Evolutionary conservation across 768 basidiomycete genomes (phyloP).

Genomic region (Chiua virens): DNA sequence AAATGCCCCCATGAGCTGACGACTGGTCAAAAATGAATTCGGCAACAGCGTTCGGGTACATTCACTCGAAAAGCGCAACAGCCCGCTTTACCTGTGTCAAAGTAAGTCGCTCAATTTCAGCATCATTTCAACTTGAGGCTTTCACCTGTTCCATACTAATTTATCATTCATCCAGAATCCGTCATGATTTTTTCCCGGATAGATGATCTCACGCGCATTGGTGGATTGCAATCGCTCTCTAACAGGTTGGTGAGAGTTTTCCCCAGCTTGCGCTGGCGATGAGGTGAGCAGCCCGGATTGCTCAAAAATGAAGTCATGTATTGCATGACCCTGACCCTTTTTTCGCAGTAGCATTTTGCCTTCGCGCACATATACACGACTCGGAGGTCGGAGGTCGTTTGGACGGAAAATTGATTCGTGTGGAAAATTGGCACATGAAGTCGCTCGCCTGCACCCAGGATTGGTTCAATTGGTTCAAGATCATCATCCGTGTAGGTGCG

Average conservation of each 20-base stretch:
- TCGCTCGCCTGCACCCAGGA: background rate
- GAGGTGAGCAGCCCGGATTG: background rate
- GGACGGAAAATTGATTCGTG: background rate
- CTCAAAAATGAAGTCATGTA: background rate
- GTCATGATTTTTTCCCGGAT: slow-evolving; percentile 6
- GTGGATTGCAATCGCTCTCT: too few relatives aligned
- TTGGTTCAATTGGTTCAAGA: background rate
- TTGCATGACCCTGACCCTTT: background rate
- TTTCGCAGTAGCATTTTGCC: background rate
- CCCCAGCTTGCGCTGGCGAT: background rate
- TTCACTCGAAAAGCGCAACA: slow-evolving; percentile 20
- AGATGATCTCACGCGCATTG: slow-evolving; percentile 20
- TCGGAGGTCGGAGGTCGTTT: background rate
- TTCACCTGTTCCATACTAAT: too few relatives aligned
- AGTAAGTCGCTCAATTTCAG: too few relatives aligned
- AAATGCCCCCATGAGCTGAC: slow-evolving; percentile 24
- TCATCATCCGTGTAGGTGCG: background rate
- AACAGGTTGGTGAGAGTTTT: too few relatives aligned
- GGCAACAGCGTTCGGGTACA: slow-evolving; percentile 16
- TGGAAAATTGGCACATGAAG: background rate
- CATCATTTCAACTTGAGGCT: too few relatives aligned
- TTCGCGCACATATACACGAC: background rate
- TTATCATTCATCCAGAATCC: too few relatives aligned
- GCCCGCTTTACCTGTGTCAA: slow-evolving; percentile 10
- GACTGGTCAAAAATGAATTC: slow-evolving; percentile 29